These are phyloP conservation scores for Trypanosoma melophagium DNA, from an alignment of 208 protist species.

Conservation along the genomic window DNA sequence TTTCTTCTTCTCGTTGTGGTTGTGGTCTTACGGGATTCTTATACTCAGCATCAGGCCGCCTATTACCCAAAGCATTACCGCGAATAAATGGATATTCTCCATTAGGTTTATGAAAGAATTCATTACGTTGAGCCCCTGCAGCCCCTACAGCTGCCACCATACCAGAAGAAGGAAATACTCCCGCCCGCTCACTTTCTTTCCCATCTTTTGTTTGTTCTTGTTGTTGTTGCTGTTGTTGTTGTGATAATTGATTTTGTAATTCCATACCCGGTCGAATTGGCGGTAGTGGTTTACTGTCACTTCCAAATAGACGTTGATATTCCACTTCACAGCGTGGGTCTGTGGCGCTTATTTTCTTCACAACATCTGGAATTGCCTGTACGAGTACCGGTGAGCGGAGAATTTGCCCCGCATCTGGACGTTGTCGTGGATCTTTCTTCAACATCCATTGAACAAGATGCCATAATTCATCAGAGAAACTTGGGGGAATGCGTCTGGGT, in stretches of 20 bases:
- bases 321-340: constrained; percentile 16
- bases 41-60: background rate
- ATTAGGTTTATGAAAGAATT: constrained; percentile 11
- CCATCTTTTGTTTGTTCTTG: background rate
- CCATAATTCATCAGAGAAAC: constrained; percentile 77
- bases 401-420: constrained; percentile 80
- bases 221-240: background rate
- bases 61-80: background rate
- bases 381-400: constrained; percentile 67
- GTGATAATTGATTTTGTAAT: background rate
- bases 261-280: constrained; percentile 11
- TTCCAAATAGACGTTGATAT: constrained; percentile 13
- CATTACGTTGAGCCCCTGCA: constrained; percentile 1
- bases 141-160: background rate
- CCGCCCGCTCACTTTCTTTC: too few relatives aligned
- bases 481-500: constrained; percentile 61
- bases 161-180: background rate
- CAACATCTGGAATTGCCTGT: constrained; percentile 64
- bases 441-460: constrained; percentile 71
- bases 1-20: background rate
- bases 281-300: constrained; percentile 13
- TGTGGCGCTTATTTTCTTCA: constrained; percentile 42
- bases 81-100: constrained; percentile 29
- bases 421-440: constrained; percentile 76
- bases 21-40: too few relatives aligned